These are phyloP conservation scores for Corymbia citriodora DNA, from an alignment of 441 rosid species.

Conservation along the genomic window DNA sequence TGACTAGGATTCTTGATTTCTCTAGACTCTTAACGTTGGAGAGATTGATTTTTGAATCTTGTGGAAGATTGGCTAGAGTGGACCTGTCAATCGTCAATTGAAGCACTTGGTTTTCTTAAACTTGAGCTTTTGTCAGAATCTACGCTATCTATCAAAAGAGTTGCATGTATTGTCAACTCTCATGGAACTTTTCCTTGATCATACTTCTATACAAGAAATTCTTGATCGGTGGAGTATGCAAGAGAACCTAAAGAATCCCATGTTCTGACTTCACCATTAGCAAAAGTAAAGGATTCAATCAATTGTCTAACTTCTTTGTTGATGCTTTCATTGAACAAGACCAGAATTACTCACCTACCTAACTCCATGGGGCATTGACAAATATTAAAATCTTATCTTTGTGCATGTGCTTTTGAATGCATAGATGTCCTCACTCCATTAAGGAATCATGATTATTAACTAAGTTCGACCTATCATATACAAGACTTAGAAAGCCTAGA, in stretches of 20 bases:
- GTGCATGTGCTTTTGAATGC: fast-evolving
- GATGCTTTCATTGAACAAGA: too few species aligned
- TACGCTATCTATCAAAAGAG: fast-evolving
- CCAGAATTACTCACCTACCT: fast-evolving
- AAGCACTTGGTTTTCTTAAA: background rate
- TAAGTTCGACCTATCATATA: fast-evolving
- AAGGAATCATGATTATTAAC: too few species aligned
- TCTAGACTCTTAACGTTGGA: background rate
- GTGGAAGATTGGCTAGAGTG: fast-evolving
- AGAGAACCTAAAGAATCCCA: too few species aligned
- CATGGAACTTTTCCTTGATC: fast-evolving
- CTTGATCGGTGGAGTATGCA: too few species aligned
- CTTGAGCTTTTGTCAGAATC: fast-evolving
- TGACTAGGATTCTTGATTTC: background rate
- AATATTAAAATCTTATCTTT: too few species aligned
- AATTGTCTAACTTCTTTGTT: too few species aligned
- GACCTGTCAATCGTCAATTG: background rate
- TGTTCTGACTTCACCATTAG: too few species aligned
- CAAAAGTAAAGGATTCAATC: too few species aligned
- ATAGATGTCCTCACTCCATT: too few species aligned
- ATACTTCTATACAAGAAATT: fast-evolving
- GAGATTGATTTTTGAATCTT: fast-evolving
- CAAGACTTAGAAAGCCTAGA: fast-evolving
- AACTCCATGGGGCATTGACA: too few species aligned
- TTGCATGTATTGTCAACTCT: too few species aligned